Conservation (phyloP, 2,329 filamentous ascomycete genomes). For the Diaporthe longicolla region DNA sequence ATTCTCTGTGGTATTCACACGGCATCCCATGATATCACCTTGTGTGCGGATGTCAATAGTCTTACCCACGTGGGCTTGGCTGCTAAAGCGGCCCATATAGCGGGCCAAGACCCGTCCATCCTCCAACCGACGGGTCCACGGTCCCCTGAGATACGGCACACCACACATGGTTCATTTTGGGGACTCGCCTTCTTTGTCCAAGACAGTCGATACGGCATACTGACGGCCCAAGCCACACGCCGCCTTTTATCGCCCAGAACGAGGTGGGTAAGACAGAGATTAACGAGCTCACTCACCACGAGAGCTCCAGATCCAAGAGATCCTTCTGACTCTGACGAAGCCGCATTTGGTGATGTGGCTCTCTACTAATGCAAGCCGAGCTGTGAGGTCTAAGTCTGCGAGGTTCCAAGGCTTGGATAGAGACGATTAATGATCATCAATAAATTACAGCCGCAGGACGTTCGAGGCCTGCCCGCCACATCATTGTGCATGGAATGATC, state of each 20-base stretch:
- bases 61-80: slow-evolving; percentile 17
- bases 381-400: not conserved
- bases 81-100: not conserved
- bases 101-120: not conserved
- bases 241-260: not conserved
- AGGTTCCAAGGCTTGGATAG: not conserved
- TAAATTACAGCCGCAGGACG: not conserved
- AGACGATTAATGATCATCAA: not conserved
- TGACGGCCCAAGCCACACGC: slow-evolving; percentile 8
- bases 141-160: not conserved
- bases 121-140: not conserved
- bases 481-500: slow-evolving; percentile 38
- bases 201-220: not conserved
- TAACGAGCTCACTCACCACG: slow-evolving; percentile 23
- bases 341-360: not conserved
- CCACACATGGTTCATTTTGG: not conserved
- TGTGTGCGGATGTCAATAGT: not conserved
- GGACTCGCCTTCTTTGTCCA: not conserved
- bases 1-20: not conserved
- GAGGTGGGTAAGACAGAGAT: slow-evolving; percentile 37
- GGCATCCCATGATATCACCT: not conserved
- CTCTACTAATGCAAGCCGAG: not conserved
- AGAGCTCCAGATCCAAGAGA: slow-evolving; percentile 15
- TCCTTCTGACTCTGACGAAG: not conserved
- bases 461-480: slow-evolving; percentile 27